A percentile compares a stretch with the other conserved stretches of the same genome.
phyloP scores from a whole-genome alignment of 2,329 filamentous ascomycete genomes.

The Calcarisporium arbuscula region DNA sequence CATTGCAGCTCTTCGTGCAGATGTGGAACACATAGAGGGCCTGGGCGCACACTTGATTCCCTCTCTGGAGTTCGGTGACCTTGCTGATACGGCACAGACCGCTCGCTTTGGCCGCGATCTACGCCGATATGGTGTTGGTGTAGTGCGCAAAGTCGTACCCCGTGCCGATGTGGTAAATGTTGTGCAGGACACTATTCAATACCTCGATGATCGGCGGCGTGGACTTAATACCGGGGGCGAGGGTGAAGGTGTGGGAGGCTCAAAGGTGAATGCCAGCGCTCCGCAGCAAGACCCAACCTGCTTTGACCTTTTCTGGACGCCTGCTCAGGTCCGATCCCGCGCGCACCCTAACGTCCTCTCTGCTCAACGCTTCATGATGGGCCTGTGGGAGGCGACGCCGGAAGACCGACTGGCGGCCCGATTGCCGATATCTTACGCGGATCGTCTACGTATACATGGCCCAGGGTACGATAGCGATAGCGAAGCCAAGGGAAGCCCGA shows the following conservation, averaged over 20 bases:
- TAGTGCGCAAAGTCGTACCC: conserved; percentile 59
- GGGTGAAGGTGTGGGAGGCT: neutral
- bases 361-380: conserved; percentile 61
- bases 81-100: conserved; percentile 40
- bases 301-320: conserved; percentile 70
- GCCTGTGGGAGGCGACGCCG: conserved; percentile 53
- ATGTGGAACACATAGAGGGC: conserved; percentile 45
- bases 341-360: conserved; percentile 57
- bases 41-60: conserved; percentile 48
- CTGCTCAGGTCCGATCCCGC: conserved; percentile 61
- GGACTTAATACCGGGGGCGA: neutral
- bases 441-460: conserved; percentile 61
- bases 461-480: conserved; percentile 21
- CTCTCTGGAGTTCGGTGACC: conserved; percentile 46
- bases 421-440: conserved; percentile 61
- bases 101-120: conserved; percentile 51
- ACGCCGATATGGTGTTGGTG: conserved; percentile 56
- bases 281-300: conserved; percentile 52
- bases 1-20: conserved; percentile 42
- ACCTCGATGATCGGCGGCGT: conserved; percentile 27
- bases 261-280: conserved; percentile 2
- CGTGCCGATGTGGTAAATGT: conserved; percentile 47
- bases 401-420: conserved; percentile 53
- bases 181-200: conserved; percentile 54
- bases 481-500: neutral